Percentiles rank a stretch among this genome's conserved stretches.
Evolutionary conservation across 768 basidiomycete genomes (phyloP).

Genomic region (Russula olivacea): DNA sequence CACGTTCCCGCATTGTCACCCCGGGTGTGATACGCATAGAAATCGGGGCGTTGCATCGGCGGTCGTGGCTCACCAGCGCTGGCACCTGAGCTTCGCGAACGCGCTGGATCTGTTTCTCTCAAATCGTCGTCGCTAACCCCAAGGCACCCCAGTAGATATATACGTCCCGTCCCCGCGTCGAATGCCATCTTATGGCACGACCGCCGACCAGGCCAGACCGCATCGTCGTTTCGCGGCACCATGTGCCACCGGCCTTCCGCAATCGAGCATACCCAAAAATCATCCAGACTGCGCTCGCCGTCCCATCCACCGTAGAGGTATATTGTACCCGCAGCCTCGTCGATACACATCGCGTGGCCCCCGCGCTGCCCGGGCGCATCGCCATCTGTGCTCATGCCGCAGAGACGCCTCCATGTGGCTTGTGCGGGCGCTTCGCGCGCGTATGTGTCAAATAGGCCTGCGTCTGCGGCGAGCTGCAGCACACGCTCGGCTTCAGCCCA

Average conservation of each 20-base stretch:
- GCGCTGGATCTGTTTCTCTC: slow-evolving; percentile 11
- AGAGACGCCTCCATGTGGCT: slow-evolving; percentile 55
- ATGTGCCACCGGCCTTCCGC: slow-evolving; percentile 54
- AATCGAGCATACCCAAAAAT: slow-evolving; percentile 73
- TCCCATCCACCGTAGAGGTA: slow-evolving; percentile 82
- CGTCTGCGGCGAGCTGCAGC: slow-evolving; percentile 43
- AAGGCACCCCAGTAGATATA: slow-evolving; percentile 69
- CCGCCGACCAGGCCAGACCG: slow-evolving; percentile 62
- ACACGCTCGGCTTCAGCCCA: slow-evolving; percentile 54
- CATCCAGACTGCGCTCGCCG: slow-evolving; percentile 63
- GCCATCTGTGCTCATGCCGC: slow-evolving; percentile 56
- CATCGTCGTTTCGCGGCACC: slow-evolving; percentile 48
- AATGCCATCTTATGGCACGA: slow-evolving; percentile 83
- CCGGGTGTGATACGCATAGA: slow-evolving; percentile 68
- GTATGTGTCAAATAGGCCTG: slow-evolving; percentile 58
- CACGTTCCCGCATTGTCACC: slow-evolving; percentile 60
- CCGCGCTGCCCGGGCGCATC: slow-evolving; percentile 64
- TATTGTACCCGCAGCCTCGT: slow-evolving; percentile 52
- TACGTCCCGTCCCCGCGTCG: slow-evolving; percentile 59
- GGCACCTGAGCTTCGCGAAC: background rate
- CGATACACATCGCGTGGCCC: slow-evolving; percentile 80
- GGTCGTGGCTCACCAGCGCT: slow-evolving; percentile 1
- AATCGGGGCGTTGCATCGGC: slow-evolving; percentile 50
- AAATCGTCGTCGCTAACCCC: slow-evolving; percentile 43
- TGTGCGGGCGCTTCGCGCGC: slow-evolving; percentile 53